phyloP scores from a whole-genome alignment of 2,329 filamentous ascomycete species.

The Pyrenophora teres region DNA sequence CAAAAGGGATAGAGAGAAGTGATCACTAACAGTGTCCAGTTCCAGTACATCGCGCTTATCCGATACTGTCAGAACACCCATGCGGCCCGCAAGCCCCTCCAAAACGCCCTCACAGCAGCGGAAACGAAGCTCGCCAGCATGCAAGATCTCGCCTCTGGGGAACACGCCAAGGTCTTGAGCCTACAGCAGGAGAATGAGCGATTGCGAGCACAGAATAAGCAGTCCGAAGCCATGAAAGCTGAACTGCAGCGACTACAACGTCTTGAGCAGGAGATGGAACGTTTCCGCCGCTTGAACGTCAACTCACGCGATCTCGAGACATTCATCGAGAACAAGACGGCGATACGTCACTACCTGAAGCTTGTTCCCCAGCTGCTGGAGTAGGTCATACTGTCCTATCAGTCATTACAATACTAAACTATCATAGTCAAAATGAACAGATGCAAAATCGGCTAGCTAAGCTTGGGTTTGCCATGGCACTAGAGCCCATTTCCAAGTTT shows the following conservation, averaged over 20 bases:
- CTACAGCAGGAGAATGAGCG: conserved; percentile 30
- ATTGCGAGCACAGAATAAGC: conserved; percentile 14
- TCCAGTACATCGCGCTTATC: conserved; percentile 51
- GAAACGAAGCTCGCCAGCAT: conserved; percentile 34
- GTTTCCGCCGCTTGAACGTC: conserved; percentile 20
- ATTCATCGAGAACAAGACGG: conserved; percentile 28
- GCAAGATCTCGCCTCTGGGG: conserved; percentile 43
- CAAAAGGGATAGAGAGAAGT: neutral
- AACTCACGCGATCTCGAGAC: conserved; percentile 26
- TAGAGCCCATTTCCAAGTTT: conserved; percentile 35
- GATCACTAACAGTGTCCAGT: conserved; percentile 42
- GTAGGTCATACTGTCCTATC: conserved; percentile 16
- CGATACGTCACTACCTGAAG: conserved; percentile 35
- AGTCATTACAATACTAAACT: conserved; percentile 14
- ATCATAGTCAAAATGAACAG: conserved; percentile 34
- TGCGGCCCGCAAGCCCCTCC: conserved; percentile 24
- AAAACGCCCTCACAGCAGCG: conserved; percentile 14
- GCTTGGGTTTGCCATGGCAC: conserved; percentile 34
- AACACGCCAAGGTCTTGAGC: conserved; percentile 38
- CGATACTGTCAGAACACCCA: conserved; percentile 34
- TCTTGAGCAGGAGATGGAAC: conserved; percentile 26
- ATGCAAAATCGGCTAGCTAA: conserved; percentile 36
- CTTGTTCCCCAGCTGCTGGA: conserved; percentile 34
- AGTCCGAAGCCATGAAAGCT: conserved; percentile 13
- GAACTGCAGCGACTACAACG: conserved; percentile 25